These are phyloP conservation scores for Malus domestica DNA, from an alignment of 306 rosid genomes.

Conservation along the genomic window DNA sequence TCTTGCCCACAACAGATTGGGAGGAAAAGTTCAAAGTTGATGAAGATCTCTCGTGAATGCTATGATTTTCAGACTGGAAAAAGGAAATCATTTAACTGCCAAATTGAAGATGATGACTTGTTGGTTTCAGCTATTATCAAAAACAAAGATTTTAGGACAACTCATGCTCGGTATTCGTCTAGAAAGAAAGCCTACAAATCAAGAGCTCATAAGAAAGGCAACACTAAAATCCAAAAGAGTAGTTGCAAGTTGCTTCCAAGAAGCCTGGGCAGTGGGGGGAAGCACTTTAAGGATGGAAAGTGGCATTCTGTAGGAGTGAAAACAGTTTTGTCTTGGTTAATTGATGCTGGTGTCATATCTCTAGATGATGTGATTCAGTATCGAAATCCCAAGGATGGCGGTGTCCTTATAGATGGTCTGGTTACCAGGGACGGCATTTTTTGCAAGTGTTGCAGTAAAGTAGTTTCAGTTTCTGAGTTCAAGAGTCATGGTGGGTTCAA, in stretches of 20 bases:
- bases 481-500: conserved; percentile 77
- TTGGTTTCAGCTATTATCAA: conserved; percentile 79
- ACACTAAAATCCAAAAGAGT: conserved; percentile 55
- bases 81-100: conserved; percentile 47
- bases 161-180: conserved; percentile 26
- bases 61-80: conserved; percentile 31
- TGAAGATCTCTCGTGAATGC: conserved; percentile 20
- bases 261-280: conserved; percentile 60
- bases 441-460: conserved; percentile 68
- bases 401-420: conserved; percentile 67
- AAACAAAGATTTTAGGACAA: conserved; percentile 48
- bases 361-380: conserved; percentile 68
- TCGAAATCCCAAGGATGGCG: conserved; percentile 53
- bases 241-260: conserved; percentile 72
- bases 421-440: conserved; percentile 73
- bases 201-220: conserved; percentile 45
- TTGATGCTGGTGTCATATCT: conserved; percentile 61
- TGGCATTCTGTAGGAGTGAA: conserved; percentile 51
- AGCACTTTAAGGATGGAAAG: conserved; percentile 59
- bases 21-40: conserved; percentile 32
- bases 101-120: conserved; percentile 82
- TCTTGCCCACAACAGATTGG: conserved; percentile 30
- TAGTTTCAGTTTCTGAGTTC: conserved; percentile 69
- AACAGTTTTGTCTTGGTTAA: conserved; percentile 86
- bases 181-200: conserved; percentile 46